phyloP scores from a whole-genome alignment of 2,329 filamentous ascomycete genomes.

The Dendryphion nanum region DNA sequence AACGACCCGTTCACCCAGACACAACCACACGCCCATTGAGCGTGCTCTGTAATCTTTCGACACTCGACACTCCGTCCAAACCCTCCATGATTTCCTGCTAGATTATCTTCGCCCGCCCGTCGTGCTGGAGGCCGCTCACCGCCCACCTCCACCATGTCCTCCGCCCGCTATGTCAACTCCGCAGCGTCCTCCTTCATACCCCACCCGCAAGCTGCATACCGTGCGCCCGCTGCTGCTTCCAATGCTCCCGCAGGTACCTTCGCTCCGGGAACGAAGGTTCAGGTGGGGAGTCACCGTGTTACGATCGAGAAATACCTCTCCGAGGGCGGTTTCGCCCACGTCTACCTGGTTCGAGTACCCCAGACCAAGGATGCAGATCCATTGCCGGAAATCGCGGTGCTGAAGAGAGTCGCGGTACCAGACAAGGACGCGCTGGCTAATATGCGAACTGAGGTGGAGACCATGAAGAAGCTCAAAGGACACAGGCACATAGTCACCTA shows the following conservation, averaged over 20 bases:
- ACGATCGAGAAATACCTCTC: slow-evolving; percentile 97
- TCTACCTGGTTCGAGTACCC: slow-evolving; percentile 90
- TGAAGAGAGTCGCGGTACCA: slow-evolving; percentile 94
- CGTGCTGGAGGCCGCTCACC: slow-evolving; percentile 33
- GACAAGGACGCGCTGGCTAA: slow-evolving; percentile 92
- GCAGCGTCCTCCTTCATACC: slow-evolving; percentile 31
- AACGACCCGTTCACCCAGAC: slow-evolving; percentile 12
- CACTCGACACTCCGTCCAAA: not conserved
- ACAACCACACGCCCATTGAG: slow-evolving; percentile 13
- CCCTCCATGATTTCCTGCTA: slow-evolving; percentile 34
- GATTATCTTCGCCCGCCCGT: slow-evolving; percentile 26
- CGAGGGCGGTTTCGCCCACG: slow-evolving; percentile 96
- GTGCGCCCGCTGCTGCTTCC: slow-evolving; percentile 29
- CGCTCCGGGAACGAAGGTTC: slow-evolving; percentile 89
- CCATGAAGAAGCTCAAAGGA: slow-evolving; percentile 98
- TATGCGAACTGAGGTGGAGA: slow-evolving; percentile 98
- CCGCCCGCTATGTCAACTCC: slow-evolving; percentile 38
- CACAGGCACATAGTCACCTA: slow-evolving; percentile 96
- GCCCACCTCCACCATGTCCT: slow-evolving; percentile 42
- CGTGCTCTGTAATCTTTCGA: slow-evolving; percentile 1
- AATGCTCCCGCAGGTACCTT: slow-evolving; percentile 70
- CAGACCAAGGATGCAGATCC: slow-evolving; percentile 67
- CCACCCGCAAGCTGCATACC: slow-evolving; percentile 36
- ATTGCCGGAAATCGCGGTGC: slow-evolving; percentile 76
- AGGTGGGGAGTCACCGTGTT: slow-evolving; percentile 88